Evolutionary conservation across 441 rosid species (phyloP).

Genomic region (Mallotus repandus): DNA sequence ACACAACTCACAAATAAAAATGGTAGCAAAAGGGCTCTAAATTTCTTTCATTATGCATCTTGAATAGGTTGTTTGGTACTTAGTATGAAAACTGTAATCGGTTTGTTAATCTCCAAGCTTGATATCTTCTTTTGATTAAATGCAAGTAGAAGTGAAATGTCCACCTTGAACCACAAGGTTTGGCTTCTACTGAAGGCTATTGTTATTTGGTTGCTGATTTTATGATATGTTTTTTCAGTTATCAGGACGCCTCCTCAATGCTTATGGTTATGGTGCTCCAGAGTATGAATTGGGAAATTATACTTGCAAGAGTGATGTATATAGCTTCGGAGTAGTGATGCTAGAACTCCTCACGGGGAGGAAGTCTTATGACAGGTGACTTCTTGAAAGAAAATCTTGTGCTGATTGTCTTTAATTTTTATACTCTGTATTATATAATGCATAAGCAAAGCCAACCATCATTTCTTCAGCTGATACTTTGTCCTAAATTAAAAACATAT

Average conservation of each 20-base stretch:
- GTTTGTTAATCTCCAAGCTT: not conserved
- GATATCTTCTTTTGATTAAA: not conserved
- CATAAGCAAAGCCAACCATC: too few relatives aligned
- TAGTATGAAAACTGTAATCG: not conserved
- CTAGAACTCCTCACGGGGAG: slow-evolving; percentile 84
- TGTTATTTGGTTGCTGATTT: slow-evolving; percentile 16
- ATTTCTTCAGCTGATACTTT: not conserved
- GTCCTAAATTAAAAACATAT: slow-evolving; percentile 15
- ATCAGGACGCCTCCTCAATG: slow-evolving; percentile 62
- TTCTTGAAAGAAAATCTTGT: not conserved
- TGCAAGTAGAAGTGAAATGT: not conserved
- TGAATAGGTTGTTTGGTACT: too few relatives aligned
- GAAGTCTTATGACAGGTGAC: slow-evolving; percentile 70
- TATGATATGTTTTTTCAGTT: slow-evolving; percentile 47
- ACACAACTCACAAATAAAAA: too few relatives aligned
- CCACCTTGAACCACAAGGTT: not conserved
- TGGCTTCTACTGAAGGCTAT: not conserved
- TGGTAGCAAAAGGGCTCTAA: too few relatives aligned
- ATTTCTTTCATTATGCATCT: too few relatives aligned
- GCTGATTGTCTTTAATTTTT: not conserved
- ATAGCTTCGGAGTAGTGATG: slow-evolving; percentile 92
- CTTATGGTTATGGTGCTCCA: slow-evolving; percentile 79
- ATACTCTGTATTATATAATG: too few relatives aligned
- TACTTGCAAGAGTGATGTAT: slow-evolving; percentile 84
- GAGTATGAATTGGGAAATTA: slow-evolving; percentile 76